Evolutionary conservation across 495 filamentous ascomycete genomes (phyloP).

Genomic region (Entonaema liquescens): DNA sequence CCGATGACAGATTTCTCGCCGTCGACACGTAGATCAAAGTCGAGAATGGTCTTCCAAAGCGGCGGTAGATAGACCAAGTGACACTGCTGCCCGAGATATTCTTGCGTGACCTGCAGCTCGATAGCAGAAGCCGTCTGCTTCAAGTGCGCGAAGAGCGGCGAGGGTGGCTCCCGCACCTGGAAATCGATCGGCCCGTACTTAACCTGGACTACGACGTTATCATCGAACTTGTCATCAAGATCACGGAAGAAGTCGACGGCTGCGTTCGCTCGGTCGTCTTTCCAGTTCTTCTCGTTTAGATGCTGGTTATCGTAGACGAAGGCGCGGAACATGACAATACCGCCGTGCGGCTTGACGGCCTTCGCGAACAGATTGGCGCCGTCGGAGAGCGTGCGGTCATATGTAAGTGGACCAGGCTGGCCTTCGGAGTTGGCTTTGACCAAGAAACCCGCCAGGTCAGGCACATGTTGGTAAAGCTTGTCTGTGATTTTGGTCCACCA

Average conservation of each 20-base stretch:
- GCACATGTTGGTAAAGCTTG: conserved; percentile 66
- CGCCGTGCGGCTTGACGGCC: conserved; percentile 67
- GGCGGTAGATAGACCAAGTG: conserved; percentile 74
- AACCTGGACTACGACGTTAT: conserved; percentile 76
- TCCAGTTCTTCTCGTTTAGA: conserved; percentile 67
- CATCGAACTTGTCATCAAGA: conserved; percentile 71
- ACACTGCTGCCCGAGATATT: conserved; percentile 76
- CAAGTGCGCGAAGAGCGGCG: conserved; percentile 74
- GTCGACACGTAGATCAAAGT: conserved; percentile 72
- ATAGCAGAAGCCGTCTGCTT: conserved; percentile 66
- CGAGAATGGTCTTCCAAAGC: conserved; percentile 71
- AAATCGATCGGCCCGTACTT: conserved; percentile 82
- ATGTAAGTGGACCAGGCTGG: conserved; percentile 73
- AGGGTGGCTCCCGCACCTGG: conserved; percentile 74
- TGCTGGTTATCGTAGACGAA: conserved; percentile 71
- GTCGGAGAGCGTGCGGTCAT: conserved; percentile 73
- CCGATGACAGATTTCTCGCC: conserved; percentile 59
- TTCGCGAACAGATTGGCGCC: conserved; percentile 76
- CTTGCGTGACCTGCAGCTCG: conserved; percentile 72
- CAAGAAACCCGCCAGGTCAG: conserved; percentile 74
- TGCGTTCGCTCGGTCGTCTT: conserved; percentile 72
- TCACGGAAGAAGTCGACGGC: conserved; percentile 72
- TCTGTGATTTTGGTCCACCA: conserved; percentile 71
- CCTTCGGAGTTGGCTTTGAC: conserved; percentile 81
- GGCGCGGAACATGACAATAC: conserved; percentile 75